Conservation (phyloP, 441 rosid genomes). For the Cnidoscolus chayamansa region DNA sequence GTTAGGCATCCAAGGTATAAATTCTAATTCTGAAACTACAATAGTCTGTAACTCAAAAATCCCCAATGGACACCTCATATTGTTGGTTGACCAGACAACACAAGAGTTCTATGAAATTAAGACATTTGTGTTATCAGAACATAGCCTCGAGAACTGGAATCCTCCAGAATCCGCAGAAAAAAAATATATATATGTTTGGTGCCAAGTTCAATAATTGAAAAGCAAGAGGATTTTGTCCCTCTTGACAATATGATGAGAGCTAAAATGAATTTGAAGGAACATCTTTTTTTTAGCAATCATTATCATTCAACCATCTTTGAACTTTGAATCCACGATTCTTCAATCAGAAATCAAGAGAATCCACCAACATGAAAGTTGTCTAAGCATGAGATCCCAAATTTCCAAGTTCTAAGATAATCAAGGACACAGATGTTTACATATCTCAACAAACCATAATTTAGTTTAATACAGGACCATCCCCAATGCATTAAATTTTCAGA, state of each 20-base stretch:
- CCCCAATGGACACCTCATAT: neutral
- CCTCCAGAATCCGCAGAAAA: neutral
- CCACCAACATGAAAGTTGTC: neutral
- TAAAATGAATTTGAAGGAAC: conserved; percentile 1
- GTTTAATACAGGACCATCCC: neutral
- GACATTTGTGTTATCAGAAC: neutral
- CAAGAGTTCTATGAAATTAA: neutral
- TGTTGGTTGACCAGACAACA: neutral
- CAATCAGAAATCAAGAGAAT: neutral
- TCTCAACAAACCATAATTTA: conserved; percentile 4
- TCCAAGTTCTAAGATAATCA: neutral
- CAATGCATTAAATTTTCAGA: neutral
- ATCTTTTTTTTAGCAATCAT: neutral
- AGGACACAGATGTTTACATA: neutral
- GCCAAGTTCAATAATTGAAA: conserved; percentile 1
- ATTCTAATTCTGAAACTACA: conserved; percentile 1
- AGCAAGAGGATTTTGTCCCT: neutral
- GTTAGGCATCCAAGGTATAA: neutral
- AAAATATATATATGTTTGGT: neutral
- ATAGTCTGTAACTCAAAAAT: neutral
- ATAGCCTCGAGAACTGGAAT: conserved; percentile 1
- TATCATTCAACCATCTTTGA: neutral
- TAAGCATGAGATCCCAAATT: neutral
- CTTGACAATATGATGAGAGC: neutral
- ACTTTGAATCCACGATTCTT: neutral